Conservation (phyloP, 2,329 filamentous ascomycete genomes). For the Arthrobotrys sinensis region DNA sequence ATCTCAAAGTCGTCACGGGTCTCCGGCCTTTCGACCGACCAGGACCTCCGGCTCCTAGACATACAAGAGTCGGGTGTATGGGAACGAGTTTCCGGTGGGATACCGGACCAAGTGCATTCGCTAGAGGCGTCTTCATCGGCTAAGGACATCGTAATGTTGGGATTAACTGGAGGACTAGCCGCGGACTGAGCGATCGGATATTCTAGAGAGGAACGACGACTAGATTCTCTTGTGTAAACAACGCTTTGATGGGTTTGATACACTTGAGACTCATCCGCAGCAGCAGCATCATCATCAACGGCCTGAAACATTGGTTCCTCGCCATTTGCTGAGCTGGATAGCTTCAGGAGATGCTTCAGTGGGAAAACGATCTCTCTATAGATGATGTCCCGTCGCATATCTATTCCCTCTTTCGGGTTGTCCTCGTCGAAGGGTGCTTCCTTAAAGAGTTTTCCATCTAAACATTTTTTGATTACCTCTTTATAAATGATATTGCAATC, state of each 20-base stretch:
- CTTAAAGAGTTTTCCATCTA: slow-evolving; percentile 45
- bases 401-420: slow-evolving; percentile 32
- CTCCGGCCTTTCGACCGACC: slow-evolving; percentile 19
- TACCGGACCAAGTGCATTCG: not conserved
- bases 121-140: not conserved
- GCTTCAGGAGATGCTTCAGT: slow-evolving; percentile 38
- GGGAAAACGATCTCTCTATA: slow-evolving; percentile 50
- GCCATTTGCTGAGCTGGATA: slow-evolving; percentile 1
- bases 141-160: not conserved
- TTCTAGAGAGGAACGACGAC: slow-evolving; percentile 1
- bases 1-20: slow-evolving; percentile 65
- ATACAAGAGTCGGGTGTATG: slow-evolving; percentile 2
- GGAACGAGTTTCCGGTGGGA: slow-evolving; percentile 11
- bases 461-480: slow-evolving; percentile 51
- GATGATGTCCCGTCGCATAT: slow-evolving; percentile 47
- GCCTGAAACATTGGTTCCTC: slow-evolving; percentile 31
- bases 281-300: not conserved
- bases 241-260: not conserved
- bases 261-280: not conserved
- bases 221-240: not conserved
- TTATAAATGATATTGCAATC: slow-evolving; percentile 56
- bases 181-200: not conserved
- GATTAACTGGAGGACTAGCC: not conserved
- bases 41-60: not conserved
- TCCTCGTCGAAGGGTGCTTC: slow-evolving; percentile 42